These are phyloP conservation scores for Beauveria sp. DNA, from an alignment of 2,329 filamentous ascomycete genomes.

Conservation along the genomic window DNA sequence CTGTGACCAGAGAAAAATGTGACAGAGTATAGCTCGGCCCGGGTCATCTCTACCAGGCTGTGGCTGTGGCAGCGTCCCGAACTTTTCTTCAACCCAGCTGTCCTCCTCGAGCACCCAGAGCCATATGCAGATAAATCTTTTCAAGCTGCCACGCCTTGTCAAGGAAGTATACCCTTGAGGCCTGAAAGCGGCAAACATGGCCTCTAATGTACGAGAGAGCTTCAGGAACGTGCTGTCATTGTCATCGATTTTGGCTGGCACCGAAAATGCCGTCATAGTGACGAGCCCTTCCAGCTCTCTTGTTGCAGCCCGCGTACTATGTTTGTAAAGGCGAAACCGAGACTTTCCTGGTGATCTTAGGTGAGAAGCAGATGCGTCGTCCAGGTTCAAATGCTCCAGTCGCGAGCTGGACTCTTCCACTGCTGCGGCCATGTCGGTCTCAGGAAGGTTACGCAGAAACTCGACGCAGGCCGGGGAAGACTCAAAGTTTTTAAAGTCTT, in stretches of 20 bases:
- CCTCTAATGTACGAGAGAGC: too few species aligned
- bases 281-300: slow-evolving; percentile 9
- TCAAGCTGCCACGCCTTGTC: too few species aligned
- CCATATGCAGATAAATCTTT: not conserved
- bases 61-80: not conserved
- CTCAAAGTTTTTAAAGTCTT: slow-evolving; percentile 14
- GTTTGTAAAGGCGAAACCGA: not conserved
- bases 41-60: not conserved
- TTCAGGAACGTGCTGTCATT: not conserved
- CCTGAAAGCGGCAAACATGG: too few species aligned
- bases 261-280: slow-evolving; percentile 7
- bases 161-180: too few species aligned
- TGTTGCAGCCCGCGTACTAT: not conserved
- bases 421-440: not conserved
- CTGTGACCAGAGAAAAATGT: slow-evolving; percentile 11
- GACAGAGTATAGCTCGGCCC: slow-evolving; percentile 12
- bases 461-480: slow-evolving; percentile 15
- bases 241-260: slow-evolving; percentile 2
- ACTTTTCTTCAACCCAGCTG: slow-evolving; percentile 7
- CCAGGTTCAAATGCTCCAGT: not conserved
- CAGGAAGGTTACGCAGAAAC: slow-evolving; percentile 15
- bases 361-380: not conserved
- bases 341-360: not conserved
- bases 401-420: not conserved
- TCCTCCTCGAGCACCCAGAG: slow-evolving; percentile 11